Conservation (phyloP, 805 yeast species). For the Lipomyces yamanashiensis region DNA sequence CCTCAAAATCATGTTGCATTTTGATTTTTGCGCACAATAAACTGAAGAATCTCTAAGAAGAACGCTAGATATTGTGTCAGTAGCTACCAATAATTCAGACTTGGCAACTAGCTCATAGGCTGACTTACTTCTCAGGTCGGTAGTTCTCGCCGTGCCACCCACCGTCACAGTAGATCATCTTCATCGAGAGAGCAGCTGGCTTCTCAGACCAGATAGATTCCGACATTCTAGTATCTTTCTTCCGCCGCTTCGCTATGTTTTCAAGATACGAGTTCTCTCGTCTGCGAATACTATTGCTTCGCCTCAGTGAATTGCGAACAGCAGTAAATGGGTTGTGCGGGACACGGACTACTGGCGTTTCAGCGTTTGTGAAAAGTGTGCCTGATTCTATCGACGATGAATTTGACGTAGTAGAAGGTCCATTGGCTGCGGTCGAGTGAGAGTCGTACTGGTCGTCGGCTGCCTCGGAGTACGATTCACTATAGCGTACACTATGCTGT, state of each 20-base stretch:
- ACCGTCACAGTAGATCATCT: constrained; percentile 33
- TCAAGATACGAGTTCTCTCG: constrained; percentile 26
- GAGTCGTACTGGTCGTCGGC: constrained; percentile 4
- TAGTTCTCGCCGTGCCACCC: constrained; percentile 36
- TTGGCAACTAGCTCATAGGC: neutral
- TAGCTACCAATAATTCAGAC: neutral
- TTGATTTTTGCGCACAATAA: constrained; percentile 33
- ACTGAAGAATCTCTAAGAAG: constrained; percentile 21
- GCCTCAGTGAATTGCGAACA: constrained; percentile 21
- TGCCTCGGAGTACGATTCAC: constrained; percentile 8
- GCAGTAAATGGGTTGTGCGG: constrained; percentile 1
- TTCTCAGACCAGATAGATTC: constrained; percentile 18
- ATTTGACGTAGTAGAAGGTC: neutral
- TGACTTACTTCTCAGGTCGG: constrained; percentile 28
- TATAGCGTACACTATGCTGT: neutral
- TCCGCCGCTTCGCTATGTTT: constrained; percentile 23
- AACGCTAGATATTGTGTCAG: constrained; percentile 5
- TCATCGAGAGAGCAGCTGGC: constrained; percentile 21
- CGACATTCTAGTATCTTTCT: constrained; percentile 9
- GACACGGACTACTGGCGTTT: neutral
- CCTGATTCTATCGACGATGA: neutral
- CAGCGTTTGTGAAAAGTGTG: neutral
- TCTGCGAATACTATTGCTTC: constrained; percentile 25
- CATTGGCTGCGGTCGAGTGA: constrained; percentile 8
- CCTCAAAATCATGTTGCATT: constrained; percentile 34